Base-by-base conservation (phyloP, 495 filamentous ascomycete species). In the Penicillium silybi region DNA sequence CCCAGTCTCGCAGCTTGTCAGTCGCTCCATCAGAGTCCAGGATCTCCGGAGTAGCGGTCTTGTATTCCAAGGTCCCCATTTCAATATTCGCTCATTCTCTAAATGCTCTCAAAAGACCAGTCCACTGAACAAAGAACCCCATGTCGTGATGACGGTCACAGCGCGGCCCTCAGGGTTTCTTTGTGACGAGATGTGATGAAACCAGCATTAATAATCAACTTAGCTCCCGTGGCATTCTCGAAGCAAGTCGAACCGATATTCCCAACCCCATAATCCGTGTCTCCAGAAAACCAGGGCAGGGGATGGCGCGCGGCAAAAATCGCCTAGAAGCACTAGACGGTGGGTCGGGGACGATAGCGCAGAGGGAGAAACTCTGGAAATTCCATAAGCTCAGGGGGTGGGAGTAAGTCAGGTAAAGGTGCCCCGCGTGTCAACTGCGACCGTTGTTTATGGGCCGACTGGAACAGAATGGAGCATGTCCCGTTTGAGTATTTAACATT, bases 261-360 rank as follows among this genome's bases (percentile, higher is more conserved):
- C 11, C 29, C 29, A 32, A 18, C 37, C 35, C 40, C 22, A 43
- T 26, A 11, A 6, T 27, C 22, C 25, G 13, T 23, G 1, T 20
- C 15, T 8, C n/a, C 15, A 34, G 13, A 9, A 10, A 27, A 18
- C 34, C 39, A 41, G 40, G 39, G 41, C 17, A 38, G n/a, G 22
- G 43, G 42, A 56, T 52, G 38, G 58, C 44, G 57, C 52, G 60
- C 58, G 53, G 56, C 48, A 62, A 55, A 56, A 56, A 63, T 61
- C 50, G 48, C 56, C 62, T 69, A 71, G 56, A 64, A 62, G 41
- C 58, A 69, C 59, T 69, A 69, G 66, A 45, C 27, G 34, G 66
- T 68, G 67, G 67, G 62, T 59, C 62, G 41, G 41, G 41, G 35
- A 26, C 26, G 41, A 55, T 59, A 59, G 52, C 49, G 49, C 39